A percentile compares a stretch with the other conserved stretches of the same genome.
Evolutionary conservation across 2,329 filamentous ascomycete genomes (phyloP).

Genomic region (Bipolaris victoriae): DNA sequence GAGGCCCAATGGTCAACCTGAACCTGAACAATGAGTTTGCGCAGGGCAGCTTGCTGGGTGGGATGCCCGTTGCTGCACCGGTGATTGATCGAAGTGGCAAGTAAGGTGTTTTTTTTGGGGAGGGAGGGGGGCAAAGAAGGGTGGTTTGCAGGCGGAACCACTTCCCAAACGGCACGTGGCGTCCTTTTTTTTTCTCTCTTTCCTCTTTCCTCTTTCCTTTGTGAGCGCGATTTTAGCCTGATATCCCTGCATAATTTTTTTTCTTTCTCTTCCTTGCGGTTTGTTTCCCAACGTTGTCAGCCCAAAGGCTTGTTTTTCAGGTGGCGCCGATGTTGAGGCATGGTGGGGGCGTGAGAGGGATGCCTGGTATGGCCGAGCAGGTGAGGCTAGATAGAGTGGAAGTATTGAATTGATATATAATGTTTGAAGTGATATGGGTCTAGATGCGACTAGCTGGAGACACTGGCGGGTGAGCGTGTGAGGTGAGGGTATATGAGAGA

Average conservation of each 20-base stretch:
- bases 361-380: background rate
- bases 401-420: background rate
- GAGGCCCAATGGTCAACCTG: conserved; percentile 54
- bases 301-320: conserved; percentile 6
- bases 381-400: background rate
- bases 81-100: conserved; percentile 48
- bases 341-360: background rate
- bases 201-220: background rate
- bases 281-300: background rate
- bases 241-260: background rate
- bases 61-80: conserved; percentile 45
- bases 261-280: conserved; percentile 1
- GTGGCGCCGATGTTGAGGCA: background rate
- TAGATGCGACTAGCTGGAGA: background rate
- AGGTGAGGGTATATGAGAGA: background rate
- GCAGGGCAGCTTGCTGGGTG: conserved; percentile 57
- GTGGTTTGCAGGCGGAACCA: conserved; percentile 4
- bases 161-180: background rate
- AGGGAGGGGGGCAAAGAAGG: background rate
- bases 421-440: background rate
- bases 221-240: conserved; percentile 2
- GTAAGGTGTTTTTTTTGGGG: conserved; percentile 5
- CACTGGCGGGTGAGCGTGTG: background rate
- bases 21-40: conserved; percentile 52
- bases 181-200: background rate